Evolutionary conservation across 441 rosid species (phyloP).

Genomic region (Gossypium aridum): DNA sequence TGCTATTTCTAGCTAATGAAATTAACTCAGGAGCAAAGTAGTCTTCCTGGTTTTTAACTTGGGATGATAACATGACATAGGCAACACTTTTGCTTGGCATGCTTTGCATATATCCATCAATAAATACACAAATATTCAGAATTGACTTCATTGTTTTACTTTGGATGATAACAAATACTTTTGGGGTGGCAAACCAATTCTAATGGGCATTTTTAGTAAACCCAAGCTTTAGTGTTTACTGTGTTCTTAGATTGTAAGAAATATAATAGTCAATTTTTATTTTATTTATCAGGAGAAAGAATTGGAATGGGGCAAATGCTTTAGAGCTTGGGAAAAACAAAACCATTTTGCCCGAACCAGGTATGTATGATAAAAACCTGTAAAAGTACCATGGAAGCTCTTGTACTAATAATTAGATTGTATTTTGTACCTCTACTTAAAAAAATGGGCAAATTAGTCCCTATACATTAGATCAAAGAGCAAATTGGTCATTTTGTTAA

Average conservation of each 20-base stretch:
- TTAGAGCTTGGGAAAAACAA: constrained; percentile 84
- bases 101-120: neutral
- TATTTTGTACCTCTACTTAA: too few species aligned
- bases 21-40: too few species aligned
- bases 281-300: constrained; percentile 42
- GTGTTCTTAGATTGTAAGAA: neutral
- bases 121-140: neutral
- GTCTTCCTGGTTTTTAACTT: too few species aligned
- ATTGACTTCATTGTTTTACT: neutral
- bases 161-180: too few species aligned
- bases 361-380: constrained; percentile 18
- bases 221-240: neutral
- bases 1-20: too few species aligned
- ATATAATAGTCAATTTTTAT: neutral
- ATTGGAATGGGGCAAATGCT: constrained; percentile 88
- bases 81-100: too few species aligned
- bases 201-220: neutral
- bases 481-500: too few species aligned
- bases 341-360: constrained; percentile 81
- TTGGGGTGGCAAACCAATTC: neutral
- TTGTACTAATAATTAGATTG: too few species aligned
- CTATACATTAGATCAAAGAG: too few species aligned
- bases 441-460: too few species aligned
- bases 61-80: too few species aligned
- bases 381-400: too few species aligned